Conservation (phyloP, 1,284 basidiomycete genomes). For the Inonotus obliquus region DNA sequence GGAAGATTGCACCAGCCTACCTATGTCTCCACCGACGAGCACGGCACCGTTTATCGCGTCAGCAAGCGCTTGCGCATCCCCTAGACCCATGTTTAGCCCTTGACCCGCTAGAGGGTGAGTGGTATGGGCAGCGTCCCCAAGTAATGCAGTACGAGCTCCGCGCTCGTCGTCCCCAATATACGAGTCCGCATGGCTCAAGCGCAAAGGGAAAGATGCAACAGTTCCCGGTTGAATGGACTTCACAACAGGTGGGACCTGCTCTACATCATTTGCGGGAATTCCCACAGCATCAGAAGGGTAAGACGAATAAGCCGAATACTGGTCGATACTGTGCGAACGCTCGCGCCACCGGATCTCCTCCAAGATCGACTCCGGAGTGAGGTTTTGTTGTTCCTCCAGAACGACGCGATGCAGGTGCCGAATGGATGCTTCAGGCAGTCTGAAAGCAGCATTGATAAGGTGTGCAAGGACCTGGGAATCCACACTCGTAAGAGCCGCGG, state of each 20-base stretch:
- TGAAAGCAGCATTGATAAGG: constrained; percentile 91
- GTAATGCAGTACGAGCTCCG: constrained; percentile 74
- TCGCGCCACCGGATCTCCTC: constrained; percentile 70
- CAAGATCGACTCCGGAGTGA: constrained; percentile 43
- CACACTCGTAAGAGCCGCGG: constrained; percentile 66
- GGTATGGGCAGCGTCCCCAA: constrained; percentile 96
- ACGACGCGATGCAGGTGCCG: constrained; percentile 63
- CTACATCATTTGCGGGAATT: constrained; percentile 59
- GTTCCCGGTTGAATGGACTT: constrained; percentile 70
- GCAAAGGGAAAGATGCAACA: constrained; percentile 87
- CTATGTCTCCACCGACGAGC: constrained; percentile 71
- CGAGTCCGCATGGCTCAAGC: constrained; percentile 81
- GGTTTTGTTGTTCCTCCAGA: constrained; percentile 46
- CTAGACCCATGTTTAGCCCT: constrained; percentile 90
- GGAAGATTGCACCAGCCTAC: constrained; percentile 33
- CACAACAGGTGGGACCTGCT: constrained; percentile 73
- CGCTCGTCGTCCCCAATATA: constrained; percentile 71
- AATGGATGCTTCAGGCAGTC: constrained; percentile 76
- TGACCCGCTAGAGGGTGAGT: constrained; percentile 97
- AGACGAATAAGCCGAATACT: constrained; percentile 54
- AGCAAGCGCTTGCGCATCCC: constrained; percentile 73
- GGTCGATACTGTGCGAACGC: constrained; percentile 56
- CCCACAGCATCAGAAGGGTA: constrained; percentile 31
- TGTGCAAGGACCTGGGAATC: constrained; percentile 61
- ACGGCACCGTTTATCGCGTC: constrained; percentile 57